Evolutionary conservation across 306 rosid genomes (phyloP).

Genomic region (Geum urbanum): DNA sequence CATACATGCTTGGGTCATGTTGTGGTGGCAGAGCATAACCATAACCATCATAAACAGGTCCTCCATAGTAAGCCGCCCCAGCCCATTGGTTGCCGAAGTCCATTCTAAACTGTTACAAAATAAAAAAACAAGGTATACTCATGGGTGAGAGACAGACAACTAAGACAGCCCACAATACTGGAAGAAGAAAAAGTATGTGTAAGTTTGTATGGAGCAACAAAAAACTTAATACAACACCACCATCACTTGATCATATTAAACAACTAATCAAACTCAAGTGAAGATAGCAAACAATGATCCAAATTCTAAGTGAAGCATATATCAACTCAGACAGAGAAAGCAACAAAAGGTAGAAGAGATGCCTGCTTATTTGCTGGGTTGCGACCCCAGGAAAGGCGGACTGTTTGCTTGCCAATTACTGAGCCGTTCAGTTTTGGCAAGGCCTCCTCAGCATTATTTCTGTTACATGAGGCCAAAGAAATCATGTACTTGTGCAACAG

Average conservation of each 20-base stretch:
- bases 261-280: neutral
- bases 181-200: neutral
- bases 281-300: neutral
- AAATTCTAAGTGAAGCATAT: slow-evolving; percentile 4
- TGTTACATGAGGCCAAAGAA: slow-evolving; percentile 35
- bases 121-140: slow-evolving; percentile 20
- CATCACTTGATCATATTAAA: no score
- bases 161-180: neutral
- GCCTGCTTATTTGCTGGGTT: slow-evolving; percentile 99
- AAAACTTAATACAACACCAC: no score
- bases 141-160: slow-evolving; percentile 18
- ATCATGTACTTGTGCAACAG: slow-evolving; percentile 15
- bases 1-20: slow-evolving; percentile 78
- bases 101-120: slow-evolving; percentile 52
- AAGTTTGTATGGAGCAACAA: neutral
- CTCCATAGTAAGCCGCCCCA: slow-evolving; percentile 68
- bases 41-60: slow-evolving; percentile 75
- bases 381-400: slow-evolving; percentile 99
- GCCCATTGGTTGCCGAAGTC: slow-evolving; percentile 72
- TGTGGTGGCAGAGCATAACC: slow-evolving; percentile 77
- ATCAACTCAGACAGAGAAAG: neutral
- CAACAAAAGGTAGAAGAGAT: slow-evolving; percentile 18
- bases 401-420: slow-evolving; percentile 80
- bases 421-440: slow-evolving; percentile 82
- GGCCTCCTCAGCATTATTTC: slow-evolving; percentile 95